Evolutionary conservation across 805 yeast genomes (phyloP).

Genomic region (Myxozyma lipomycoides): DNA sequence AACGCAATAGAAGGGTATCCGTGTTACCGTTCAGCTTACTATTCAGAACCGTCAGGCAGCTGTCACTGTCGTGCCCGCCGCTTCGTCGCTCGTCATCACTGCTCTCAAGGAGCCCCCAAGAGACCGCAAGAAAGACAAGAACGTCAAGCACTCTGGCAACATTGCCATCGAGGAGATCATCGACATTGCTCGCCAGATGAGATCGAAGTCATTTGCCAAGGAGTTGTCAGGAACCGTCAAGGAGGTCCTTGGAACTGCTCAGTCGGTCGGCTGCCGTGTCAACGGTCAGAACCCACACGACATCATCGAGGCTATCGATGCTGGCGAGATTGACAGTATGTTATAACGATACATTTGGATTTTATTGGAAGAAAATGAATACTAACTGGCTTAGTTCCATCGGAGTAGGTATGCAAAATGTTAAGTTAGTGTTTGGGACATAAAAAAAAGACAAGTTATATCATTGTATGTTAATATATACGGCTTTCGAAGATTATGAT

Average conservation of each 20-base stretch:
- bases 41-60: conserved; percentile 99
- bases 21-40: conserved; percentile 97
- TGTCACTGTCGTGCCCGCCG: conserved; percentile 98
- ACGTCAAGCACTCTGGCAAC: conserved; percentile 99
- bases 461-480: conserved; percentile 22
- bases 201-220: conserved; percentile 97
- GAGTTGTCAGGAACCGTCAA: conserved; percentile 92
- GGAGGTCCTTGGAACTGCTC: conserved; percentile 99
- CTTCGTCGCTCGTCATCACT: conserved; percentile 89
- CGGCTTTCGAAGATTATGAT: too few species aligned
- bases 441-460: conserved; percentile 3
- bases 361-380: not conserved
- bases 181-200: conserved; percentile 97
- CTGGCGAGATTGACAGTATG: conserved; percentile 85
- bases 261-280: conserved; percentile 99
- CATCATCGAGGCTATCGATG: conserved; percentile 96
- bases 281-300: conserved; percentile 99
- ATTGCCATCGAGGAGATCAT: conserved; percentile 92
- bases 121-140: conserved; percentile 99
- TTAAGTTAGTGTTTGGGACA: conserved; percentile 2
- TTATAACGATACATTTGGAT: conserved; percentile 9
- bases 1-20: conserved; percentile 71
- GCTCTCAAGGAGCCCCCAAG: conserved; percentile 99
- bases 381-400: conserved; percentile 17
- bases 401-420: conserved; percentile 12